A percentile compares a stretch with the other conserved stretches of the same genome.
These are phyloP conservation scores for Euphrasia confusa DNA, from an alignment of 257 asterid genomes.

Conservation along the genomic window DNA sequence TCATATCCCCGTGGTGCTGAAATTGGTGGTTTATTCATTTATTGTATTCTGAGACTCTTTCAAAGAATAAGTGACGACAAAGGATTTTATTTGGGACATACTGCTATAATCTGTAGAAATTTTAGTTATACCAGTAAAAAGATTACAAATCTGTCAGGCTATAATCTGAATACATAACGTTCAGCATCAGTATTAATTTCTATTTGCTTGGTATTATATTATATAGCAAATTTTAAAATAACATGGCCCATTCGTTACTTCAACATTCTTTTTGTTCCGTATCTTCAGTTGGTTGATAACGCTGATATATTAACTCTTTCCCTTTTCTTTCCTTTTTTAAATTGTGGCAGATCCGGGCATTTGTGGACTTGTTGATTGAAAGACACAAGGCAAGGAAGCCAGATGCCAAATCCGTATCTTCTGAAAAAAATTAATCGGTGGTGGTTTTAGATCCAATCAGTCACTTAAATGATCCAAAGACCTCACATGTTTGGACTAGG, in stretches of 20 bases:
- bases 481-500: slow-evolving; percentile 32
- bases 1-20: slow-evolving; percentile 14
- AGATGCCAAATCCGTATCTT: slow-evolving; percentile 49
- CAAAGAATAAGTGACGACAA: slow-evolving; percentile 12
- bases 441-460: slow-evolving; percentile 24
- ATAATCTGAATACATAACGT: slow-evolving; percentile 5
- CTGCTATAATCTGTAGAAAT: no score
- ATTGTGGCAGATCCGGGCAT: slow-evolving; percentile 80
- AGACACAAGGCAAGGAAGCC: slow-evolving; percentile 68
- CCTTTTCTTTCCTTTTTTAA: slow-evolving; percentile 5
- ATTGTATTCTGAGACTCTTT: slow-evolving; percentile 21
- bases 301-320: background rate
- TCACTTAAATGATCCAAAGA: slow-evolving; percentile 30
- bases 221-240: background rate
- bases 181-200: background rate
- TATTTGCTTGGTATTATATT: background rate
- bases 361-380: slow-evolving; percentile 92
- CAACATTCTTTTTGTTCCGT: no score
- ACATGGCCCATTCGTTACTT: background rate
- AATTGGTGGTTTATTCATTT: slow-evolving; percentile 10
- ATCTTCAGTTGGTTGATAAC: slow-evolving; percentile 7
- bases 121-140: slow-evolving; percentile 11
- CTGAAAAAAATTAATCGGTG: slow-evolving; percentile 29
- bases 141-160: slow-evolving; percentile 1
- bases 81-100: background rate